These are phyloP conservation scores for Sinapis alba DNA, from an alignment of 441 rosid genomes.

Conservation along the genomic window DNA sequence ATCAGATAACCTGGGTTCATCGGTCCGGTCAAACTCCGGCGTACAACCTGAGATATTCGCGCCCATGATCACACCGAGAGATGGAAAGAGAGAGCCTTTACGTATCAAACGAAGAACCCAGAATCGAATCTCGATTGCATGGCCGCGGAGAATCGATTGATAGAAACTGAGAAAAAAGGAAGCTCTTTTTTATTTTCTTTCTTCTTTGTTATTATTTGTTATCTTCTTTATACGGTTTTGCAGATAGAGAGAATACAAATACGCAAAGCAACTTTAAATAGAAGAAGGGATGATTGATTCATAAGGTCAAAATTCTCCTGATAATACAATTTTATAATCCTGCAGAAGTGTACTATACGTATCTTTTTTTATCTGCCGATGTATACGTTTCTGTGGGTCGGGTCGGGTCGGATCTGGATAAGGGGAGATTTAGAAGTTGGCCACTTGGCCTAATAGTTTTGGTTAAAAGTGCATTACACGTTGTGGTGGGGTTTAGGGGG, in stretches of 20 bases:
- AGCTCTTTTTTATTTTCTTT: not conserved
- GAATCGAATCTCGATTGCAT: constrained; percentile 30
- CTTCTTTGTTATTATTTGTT: not conserved
- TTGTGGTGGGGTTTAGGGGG: not conserved
- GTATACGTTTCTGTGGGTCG: not conserved
- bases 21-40: constrained; percentile 36
- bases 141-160: constrained; percentile 33
- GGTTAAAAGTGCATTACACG: constrained; percentile 20
- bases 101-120: constrained; percentile 10
- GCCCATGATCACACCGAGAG: constrained; percentile 47
- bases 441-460: constrained; percentile 33
- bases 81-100: not conserved
- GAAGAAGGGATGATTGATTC: not conserved
- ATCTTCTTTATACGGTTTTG: constrained; percentile 6
- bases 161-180: not conserved
- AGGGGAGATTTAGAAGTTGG: constrained; percentile 14
- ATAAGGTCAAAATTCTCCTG: constrained; percentile 39
- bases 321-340: constrained; percentile 2
- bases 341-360: constrained; percentile 29
- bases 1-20: constrained; percentile 56
- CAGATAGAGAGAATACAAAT: constrained; percentile 13
- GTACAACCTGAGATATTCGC: constrained; percentile 49
- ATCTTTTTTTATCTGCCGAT: constrained; percentile 30
- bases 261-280: constrained; percentile 26
- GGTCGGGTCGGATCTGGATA: constrained; percentile 9